phyloP scores from a whole-genome alignment of 2,329 filamentous ascomycete genomes.

The Ceratocystis eucalypticola region DNA sequence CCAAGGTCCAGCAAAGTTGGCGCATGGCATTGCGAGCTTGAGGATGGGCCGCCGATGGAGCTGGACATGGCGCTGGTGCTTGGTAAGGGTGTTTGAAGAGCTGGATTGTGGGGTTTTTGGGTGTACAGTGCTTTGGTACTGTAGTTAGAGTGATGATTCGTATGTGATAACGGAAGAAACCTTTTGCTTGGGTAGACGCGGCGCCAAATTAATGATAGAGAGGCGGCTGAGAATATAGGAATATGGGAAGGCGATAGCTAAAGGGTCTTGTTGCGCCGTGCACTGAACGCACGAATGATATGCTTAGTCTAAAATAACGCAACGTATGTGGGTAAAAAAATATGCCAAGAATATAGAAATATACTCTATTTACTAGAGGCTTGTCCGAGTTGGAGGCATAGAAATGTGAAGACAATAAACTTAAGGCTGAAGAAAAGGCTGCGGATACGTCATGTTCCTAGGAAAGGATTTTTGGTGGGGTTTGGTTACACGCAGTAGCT shows the following conservation, averaged over 20 bases:
- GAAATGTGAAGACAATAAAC: neutral
- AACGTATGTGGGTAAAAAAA: no score
- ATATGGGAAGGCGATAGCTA: no score
- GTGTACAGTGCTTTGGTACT: no score
- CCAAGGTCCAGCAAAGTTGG: slow-evolving; percentile 41
- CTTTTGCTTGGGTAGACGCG: no score
- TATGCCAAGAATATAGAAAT: no score
- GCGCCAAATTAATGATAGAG: no score
- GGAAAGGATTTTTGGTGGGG: neutral
- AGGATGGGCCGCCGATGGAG: slow-evolving; percentile 25
- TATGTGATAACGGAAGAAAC: neutral
- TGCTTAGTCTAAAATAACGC: no score
- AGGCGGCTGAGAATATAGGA: no score
- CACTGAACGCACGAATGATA: no score
- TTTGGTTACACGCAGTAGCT: neutral
- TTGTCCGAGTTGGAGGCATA: neutral
- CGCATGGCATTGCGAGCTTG: slow-evolving; percentile 25
- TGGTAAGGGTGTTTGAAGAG: neutral
- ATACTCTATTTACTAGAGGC: neutral
- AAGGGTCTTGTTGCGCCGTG: no score
- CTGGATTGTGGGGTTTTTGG: neutral
- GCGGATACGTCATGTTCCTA: neutral
- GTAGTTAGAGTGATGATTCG: no score
- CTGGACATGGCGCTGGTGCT: neutral
- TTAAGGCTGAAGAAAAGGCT: neutral